Evolutionary conservation across 164 flowering plant genomes (phyloP).

Genomic region (Brasenia schreberi): DNA sequence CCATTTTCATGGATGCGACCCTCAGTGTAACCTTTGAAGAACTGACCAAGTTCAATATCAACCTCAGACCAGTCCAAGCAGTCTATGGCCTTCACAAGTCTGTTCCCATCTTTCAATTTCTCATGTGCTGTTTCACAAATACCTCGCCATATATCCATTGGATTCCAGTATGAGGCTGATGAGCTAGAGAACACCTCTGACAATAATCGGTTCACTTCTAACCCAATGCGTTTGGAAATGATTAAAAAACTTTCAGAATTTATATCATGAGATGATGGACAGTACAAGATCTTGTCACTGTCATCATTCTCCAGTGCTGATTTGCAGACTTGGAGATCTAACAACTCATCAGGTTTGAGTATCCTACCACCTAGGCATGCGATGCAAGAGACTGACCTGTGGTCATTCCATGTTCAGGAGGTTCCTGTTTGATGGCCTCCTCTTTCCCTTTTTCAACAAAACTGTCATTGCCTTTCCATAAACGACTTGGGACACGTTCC

Average conservation of each 20-base stretch:
- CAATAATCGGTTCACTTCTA: conserved; percentile 65
- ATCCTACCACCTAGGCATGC: conserved; percentile 2
- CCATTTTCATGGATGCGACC: conserved; percentile 60
- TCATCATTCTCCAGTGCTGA: conserved; percentile 26
- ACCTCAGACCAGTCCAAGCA: conserved; percentile 74
- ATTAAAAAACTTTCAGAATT: conserved; percentile 35
- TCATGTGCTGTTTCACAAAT: conserved; percentile 57
- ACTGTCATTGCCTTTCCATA: conserved; percentile 12
- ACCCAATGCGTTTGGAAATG: conserved; percentile 72
- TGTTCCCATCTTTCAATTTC: conserved; percentile 41
- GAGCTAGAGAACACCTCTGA: conserved; percentile 46
- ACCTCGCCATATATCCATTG: conserved; percentile 62
- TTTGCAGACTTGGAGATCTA: conserved; percentile 26
- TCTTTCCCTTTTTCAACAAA: conserved; percentile 17
- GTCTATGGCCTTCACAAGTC: conserved; percentile 63
- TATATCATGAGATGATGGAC: conserved; percentile 53
- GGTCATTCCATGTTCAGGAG: conserved; percentile 12
- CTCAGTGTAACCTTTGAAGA: conserved; percentile 74
- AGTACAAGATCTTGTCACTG: conserved; percentile 52
- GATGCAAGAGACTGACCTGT: conserved; percentile 1
- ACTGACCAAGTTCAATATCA: conserved; percentile 61
- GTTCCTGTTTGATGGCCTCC: conserved; percentile 11
- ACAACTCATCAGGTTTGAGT: conserved; percentile 14
- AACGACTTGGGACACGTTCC: conserved; percentile 29
- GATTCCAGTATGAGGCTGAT: conserved; percentile 64